Base-by-base conservation (phyloP, 2,329 filamentous ascomycete genomes). In the Pezicula neosporulosa region DNA sequence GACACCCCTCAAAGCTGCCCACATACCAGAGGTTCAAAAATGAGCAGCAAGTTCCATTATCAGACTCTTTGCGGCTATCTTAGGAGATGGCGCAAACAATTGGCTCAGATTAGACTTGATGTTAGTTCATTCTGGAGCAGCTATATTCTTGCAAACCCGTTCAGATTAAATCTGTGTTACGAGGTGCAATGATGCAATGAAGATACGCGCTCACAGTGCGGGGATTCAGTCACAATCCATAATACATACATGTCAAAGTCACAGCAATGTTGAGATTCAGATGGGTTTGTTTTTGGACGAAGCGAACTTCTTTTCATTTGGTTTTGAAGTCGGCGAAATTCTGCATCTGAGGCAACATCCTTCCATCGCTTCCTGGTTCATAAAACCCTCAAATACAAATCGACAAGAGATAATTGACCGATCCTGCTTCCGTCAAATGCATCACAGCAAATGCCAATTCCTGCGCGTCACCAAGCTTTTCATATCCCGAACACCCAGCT, bases 361-460 rank as follows among this genome's bases (percentile, higher is more conserved):
- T 42, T 59, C 63, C 47, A 60, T 53, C 54, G 50, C 60, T 63
- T 55, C 59, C 47, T 61, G 46, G 27, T 64, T 62, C 51, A 56
- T 57, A 66, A 66, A 68, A 57, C 55, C 60, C 60, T 56, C 59
- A 58, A 60, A 56, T 48, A 64, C 64, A 65, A 63, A 60, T 60
- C 65, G 65, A 68, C 52, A 54, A 27, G 53, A 48, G 47, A 30
- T 39, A 21, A 24, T 65, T 67, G 63, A 66, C 65, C 63, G 60
- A 57, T 59, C 57, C 61, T 60, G 41, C 59, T 64, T 64, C 66
- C 63, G 60, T 57, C 53, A 54, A 52, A 60, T 56, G 52, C 55
- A 60, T 59, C 54, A 62, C 60, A 60, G 61, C 67, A 71, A 63
- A 63, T 43, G 66, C 63, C 63, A 58, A 63, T 62, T 50, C 57